Evolutionary conservation across 1,284 basidiomycete species (phyloP).

Genomic region (Cystobasidiaceae sp.): DNA sequence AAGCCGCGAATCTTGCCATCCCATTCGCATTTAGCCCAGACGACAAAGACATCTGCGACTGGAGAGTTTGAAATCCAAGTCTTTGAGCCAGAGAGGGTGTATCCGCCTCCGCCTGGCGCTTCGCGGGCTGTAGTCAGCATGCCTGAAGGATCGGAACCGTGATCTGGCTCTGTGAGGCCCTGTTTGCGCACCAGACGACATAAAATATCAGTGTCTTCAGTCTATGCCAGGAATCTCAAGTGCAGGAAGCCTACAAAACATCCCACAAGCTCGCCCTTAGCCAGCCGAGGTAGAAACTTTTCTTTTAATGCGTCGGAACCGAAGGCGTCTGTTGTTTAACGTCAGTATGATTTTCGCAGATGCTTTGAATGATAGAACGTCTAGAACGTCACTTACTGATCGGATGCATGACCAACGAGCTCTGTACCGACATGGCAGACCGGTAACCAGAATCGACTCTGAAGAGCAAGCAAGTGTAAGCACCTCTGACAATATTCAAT

Average conservation of each 20-base stretch:
- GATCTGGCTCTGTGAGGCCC: conserved; percentile 94
- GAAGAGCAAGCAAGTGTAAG: conserved; percentile 7
- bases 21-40: conserved; percentile 96
- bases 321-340: conserved; percentile 61
- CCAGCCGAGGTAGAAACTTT: conserved; percentile 78
- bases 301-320: conserved; percentile 86
- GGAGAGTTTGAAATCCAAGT: conserved; percentile 84
- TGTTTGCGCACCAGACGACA: no score
- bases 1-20: conserved; percentile 88
- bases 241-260: conserved; percentile 92
- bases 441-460: conserved; percentile 94
- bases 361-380: no score
- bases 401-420: conserved; percentile 95
- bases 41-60: conserved; percentile 59
- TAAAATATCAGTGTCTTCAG: no score
- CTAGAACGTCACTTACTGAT: conserved; percentile 53
- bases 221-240: no score
- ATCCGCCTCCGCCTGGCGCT: conserved; percentile 64
- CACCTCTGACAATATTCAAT: background rate
- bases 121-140: conserved; percentile 93
- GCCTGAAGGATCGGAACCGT: conserved; percentile 59
- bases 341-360: no score
- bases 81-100: conserved; percentile 81
- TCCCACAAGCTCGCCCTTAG: conserved; percentile 80
- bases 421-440: conserved; percentile 92